Evolutionary conservation across 331 rosid genomes (phyloP).

Genomic region (Malus hybrid): DNA sequence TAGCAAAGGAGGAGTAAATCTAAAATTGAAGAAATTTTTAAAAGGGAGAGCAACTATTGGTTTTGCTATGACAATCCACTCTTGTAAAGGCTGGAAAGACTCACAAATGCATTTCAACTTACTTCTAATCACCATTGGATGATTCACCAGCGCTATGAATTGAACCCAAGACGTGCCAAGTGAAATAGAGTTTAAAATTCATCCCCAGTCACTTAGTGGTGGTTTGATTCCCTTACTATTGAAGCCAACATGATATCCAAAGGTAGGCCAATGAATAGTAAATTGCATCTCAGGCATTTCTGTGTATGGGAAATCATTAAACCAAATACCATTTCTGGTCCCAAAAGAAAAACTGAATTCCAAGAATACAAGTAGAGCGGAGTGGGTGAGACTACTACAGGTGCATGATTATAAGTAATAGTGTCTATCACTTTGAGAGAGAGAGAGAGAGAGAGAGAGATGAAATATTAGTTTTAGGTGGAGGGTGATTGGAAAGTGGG

Average conservation of each 20-base stretch:
- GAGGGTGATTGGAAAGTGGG: conserved; percentile 24
- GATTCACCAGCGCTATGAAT: too few species aligned
- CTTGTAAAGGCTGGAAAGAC: too few species aligned
- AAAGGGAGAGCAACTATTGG: too few species aligned
- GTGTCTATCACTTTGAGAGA: too few species aligned
- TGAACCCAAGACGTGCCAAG: too few species aligned
- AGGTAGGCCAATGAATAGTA: neutral
- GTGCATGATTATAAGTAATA: conserved; percentile 5
- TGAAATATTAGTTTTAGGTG: conserved; percentile 26
- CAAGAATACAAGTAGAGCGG: conserved; percentile 7
- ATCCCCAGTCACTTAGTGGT: too few species aligned
- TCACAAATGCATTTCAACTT: accelerated
- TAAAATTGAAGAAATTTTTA: too few species aligned
- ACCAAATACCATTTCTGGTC: neutral
- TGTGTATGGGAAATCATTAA: neutral
- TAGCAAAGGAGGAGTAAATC: too few species aligned
- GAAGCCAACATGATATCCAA: neutral
- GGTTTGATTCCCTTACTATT: neutral
- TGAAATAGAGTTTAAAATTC: too few species aligned
- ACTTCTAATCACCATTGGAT: too few species aligned
- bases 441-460: neutral
- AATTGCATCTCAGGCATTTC: neutral
- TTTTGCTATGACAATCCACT: accelerated
- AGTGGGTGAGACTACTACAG: neutral
- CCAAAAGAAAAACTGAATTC: neutral